Percentiles rank a stretch among this genome's conserved stretches.
phyloP scores from a whole-genome alignment of 1,284 basidiomycete species.

The Tilletia caries region DNA sequence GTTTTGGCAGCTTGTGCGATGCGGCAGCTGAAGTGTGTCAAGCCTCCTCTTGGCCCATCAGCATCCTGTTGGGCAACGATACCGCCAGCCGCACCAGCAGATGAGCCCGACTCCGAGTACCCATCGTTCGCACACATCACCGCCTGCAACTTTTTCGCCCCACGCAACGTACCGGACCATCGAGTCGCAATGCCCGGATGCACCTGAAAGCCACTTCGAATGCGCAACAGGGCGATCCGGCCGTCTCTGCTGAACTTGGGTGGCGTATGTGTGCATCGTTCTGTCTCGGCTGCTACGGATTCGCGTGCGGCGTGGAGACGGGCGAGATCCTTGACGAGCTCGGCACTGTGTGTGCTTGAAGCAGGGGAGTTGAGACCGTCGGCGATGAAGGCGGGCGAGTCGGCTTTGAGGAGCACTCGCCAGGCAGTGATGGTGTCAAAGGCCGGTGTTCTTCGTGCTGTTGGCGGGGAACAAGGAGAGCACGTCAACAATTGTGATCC shows the following conservation, averaged over 20 bases:
- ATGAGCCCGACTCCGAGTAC: slow-evolving; percentile 18
- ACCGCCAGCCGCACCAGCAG: background rate
- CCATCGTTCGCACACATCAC: slow-evolving; percentile 43
- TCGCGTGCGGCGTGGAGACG: slow-evolving; percentile 30
- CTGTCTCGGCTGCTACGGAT: slow-evolving; percentile 30
- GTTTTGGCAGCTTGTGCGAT: slow-evolving; percentile 28
- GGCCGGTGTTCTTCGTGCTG: background rate
- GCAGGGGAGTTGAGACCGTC: background rate
- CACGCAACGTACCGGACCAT: slow-evolving; percentile 35
- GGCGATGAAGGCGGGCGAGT: background rate
- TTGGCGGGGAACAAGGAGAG: background rate
- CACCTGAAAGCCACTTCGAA: slow-evolving; percentile 33
- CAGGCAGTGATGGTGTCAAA: slow-evolving; percentile 2
- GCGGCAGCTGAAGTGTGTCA: slow-evolving; percentile 16
- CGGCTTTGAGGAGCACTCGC: slow-evolving; percentile 6
- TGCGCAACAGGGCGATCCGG: slow-evolving; percentile 32
- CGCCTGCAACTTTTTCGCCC: slow-evolving; percentile 32
- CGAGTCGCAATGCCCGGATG: slow-evolving; percentile 40
- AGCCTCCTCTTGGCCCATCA: background rate
- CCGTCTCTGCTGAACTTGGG: slow-evolving; percentile 42
- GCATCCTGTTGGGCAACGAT: background rate
- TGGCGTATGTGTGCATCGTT: slow-evolving; percentile 37
- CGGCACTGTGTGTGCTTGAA: background rate
- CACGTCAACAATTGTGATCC: no score
- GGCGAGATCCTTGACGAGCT: slow-evolving; percentile 20